These are phyloP conservation scores for Colletotrichum sp. DNA, from an alignment of 2,329 filamentous ascomycete genomes.

Conservation along the genomic window DNA sequence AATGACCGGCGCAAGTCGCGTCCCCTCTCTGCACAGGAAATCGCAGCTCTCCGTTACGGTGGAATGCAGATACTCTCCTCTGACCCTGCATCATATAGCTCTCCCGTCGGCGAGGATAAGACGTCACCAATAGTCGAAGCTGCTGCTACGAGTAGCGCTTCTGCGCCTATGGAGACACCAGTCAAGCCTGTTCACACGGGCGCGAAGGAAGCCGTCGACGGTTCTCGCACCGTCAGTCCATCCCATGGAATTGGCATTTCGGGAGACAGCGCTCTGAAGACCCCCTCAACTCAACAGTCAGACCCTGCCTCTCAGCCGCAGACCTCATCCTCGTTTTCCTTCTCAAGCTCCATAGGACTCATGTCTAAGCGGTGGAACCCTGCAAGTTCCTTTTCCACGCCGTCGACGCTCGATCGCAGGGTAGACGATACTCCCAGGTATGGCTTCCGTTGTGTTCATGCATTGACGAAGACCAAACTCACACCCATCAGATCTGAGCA, in stretches of 20 bases:
- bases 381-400: slow-evolving; percentile 55
- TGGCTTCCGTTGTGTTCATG: slow-evolving; percentile 19
- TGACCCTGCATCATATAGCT: slow-evolving; percentile 39
- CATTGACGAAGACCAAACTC: not conserved
- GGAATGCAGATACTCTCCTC: slow-evolving; percentile 57
- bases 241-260: not conserved
- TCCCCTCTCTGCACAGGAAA: slow-evolving; percentile 79
- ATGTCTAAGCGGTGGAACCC: slow-evolving; percentile 63
- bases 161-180: not conserved
- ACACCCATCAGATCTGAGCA: slow-evolving; percentile 42
- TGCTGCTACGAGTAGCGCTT: not conserved
- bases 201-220: not conserved
- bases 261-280: not conserved
- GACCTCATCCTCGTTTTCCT: slow-evolving; percentile 38
- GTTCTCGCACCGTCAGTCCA: not conserved
- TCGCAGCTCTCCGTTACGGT: slow-evolving; percentile 65
- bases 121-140: not conserved
- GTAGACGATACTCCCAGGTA: slow-evolving; percentile 53
- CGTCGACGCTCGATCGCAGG: slow-evolving; percentile 42
- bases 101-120: slow-evolving; percentile 26
- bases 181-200: not conserved
- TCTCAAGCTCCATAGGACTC: slow-evolving; percentile 53
- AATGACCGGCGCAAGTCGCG: slow-evolving; percentile 90
- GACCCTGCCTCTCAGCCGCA: not conserved
- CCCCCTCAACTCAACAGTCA: slow-evolving; percentile 6